Base-by-base conservation (phyloP, 345 rosid genomes). In the Aurinia saxatilis region DNA sequence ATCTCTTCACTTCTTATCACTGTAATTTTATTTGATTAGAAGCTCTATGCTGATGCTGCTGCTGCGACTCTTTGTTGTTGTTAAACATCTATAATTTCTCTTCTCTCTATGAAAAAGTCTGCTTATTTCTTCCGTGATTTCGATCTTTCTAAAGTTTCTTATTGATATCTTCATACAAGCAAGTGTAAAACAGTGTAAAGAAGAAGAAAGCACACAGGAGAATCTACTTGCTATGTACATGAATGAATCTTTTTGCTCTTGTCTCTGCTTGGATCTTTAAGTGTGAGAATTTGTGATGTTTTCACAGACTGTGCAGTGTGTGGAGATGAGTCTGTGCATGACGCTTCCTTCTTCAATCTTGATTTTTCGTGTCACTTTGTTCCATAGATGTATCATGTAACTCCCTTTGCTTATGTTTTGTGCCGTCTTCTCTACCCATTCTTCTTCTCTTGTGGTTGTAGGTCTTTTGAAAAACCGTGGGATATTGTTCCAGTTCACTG, bases 401-500 rank as follows among this genome's bases (percentile, higher is more conserved):
- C 80, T 72, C 1, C 58, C 64, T 8, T 60, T 46, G 48, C 42
- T 66, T 46, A 86, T 52, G 30, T 82, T 70, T 3, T 23, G 29
- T 33, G 65, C 54, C 0, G 45, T 72, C 14, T 69, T 63, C 39
- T 60, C 76, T 18, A 74, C 82, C 87, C 87, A 78, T 60, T 60
- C 60, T 14, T 31, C 67, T 36, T 72, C 78, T 1, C 19, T 68
- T 11, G 59, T 68, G 6, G 65, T 81, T 66, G 48, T 73, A 3
- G 91, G 86, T 50, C 74, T 82, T 77, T 68, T 76, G 62, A 84
- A 87, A n/a, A 79, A 76, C 17, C 78, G 65, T 10, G 70, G 73
- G 27, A 87, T 87, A 65, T 73, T 60, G 12, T 63, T 61, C 89
- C 91, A 83, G 31, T 75, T 71, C 19, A 82, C 92, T 2, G 95